Conservation (phyloP, 75 land plant genomes). For the Ceratopteris richardii region DNA sequence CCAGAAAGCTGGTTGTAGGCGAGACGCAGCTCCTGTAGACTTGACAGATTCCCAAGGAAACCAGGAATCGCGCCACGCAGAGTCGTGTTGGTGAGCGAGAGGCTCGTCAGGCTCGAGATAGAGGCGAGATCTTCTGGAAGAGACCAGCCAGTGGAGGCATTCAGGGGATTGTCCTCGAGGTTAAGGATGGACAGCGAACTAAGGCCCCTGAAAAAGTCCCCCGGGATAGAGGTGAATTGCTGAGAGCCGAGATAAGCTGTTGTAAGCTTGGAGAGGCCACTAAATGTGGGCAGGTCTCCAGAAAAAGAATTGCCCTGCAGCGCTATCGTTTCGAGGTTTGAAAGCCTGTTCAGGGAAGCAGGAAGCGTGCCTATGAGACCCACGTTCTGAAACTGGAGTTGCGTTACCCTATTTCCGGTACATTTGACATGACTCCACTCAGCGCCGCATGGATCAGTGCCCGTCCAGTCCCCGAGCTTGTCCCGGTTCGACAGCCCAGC, state of each 20-base stretch:
- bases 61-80: constrained; percentile 64
- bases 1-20: constrained; percentile 60
- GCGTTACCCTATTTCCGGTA: constrained; percentile 26
- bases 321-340: constrained; percentile 37
- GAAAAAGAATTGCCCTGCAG: constrained; percentile 56
- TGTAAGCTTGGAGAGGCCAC: constrained; percentile 42
- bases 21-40: constrained; percentile 27
- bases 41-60: constrained; percentile 43
- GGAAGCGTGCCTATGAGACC: constrained; percentile 60
- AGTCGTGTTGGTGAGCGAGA: constrained; percentile 40
- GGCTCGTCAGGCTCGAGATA: constrained; percentile 32
- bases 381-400: constrained; percentile 42
- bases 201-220: constrained; percentile 65
- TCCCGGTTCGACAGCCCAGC: constrained; percentile 52
- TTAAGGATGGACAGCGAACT: constrained; percentile 28
- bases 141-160: constrained; percentile 45
- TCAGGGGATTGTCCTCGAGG: constrained; percentile 39
- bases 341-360: constrained; percentile 46
- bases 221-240: constrained; percentile 54
- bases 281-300: constrained; percentile 57
- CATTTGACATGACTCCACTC: constrained; percentile 44
- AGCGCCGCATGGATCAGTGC: constrained; percentile 62
- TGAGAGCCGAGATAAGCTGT: constrained; percentile 48
- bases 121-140: constrained; percentile 38
- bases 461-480: constrained; percentile 38